These are phyloP conservation scores for Fusarium bulbicola DNA, from an alignment of 2,329 filamentous ascomycete genomes.

Conservation along the genomic window DNA sequence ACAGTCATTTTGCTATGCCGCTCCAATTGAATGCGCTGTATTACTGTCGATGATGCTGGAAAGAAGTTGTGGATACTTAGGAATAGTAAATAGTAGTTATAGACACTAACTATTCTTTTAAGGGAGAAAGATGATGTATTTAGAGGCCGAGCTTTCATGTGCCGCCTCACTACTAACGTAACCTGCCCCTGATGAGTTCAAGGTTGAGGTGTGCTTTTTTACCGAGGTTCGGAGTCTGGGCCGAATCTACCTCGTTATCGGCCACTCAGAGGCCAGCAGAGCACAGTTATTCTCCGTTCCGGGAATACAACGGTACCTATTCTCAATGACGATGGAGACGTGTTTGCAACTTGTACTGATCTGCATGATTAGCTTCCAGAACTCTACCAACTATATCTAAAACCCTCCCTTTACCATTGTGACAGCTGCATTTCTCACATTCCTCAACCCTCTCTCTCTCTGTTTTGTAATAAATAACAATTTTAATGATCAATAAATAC, in stretches of 20 bases:
- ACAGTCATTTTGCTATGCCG: slow-evolving; percentile 21
- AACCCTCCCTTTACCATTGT: neutral
- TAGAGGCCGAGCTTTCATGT: slow-evolving; percentile 29
- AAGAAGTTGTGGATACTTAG: neutral
- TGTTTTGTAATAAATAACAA: neutral
- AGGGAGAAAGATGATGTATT: neutral
- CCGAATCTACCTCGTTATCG: slow-evolving; percentile 26
- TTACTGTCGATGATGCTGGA: neutral
- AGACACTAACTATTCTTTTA: neutral
- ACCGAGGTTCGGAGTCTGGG: slow-evolving; percentile 36
- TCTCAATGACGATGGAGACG: neutral
- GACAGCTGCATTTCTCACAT: neutral
- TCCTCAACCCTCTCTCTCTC: neutral
- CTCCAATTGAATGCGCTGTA: neutral
- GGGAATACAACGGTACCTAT: neutral
- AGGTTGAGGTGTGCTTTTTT: slow-evolving; percentile 8
- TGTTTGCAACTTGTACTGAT: slow-evolving; percentile 3
- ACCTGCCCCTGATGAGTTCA: slow-evolving; percentile 23
- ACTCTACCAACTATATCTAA: neutral
- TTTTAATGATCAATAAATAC: neutral
- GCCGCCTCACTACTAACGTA: slow-evolving; percentile 16
- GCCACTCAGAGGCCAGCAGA: slow-evolving; percentile 16
- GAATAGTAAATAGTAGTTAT: neutral
- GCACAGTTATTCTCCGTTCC: neutral
- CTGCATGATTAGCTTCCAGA: neutral